Evolutionary conservation across 1,139 yeast genomes (phyloP), one percentile per base, ranked within the genome.

Genomic region (Kurtzmaniella quercitrusa): DNA sequence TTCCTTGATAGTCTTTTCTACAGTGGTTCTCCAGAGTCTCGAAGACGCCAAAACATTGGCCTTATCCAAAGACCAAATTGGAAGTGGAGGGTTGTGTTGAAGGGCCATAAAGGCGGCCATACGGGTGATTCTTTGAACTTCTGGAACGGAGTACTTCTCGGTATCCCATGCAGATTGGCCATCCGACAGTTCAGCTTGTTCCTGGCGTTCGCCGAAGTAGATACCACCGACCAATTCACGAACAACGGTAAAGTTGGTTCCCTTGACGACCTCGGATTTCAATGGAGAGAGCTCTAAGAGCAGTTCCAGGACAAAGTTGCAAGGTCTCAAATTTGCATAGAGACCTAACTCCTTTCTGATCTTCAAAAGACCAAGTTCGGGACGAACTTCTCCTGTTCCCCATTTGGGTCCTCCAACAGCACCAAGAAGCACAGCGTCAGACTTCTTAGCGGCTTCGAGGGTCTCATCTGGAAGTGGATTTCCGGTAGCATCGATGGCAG

Each of bases 351-450:
- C 98, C 66, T 93, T 93, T 68, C 98, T 81, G 64, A 93, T 91
- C 70, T 90, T 79, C 53, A 93, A 77, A 56, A 93, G 77, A 48
- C 98, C 98, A 68, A 89, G 98, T 67, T 93, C 98, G 41, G 98
- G 98, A 70, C 98, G 83, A 41, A 93, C 97, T 14, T 77, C 59
- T 25, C 93, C 97, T 33, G 97, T 87, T 31, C 95, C 94, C 98
- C 98, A 93, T 68, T 93, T 93, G 48, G 98, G 98, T 25, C 98
- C 98, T 51, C 98, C 98, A 23, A 93, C 98, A 5, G 98, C 97
- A 51, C 98, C 98, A 47, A 93, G 75, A 50, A 93, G 72, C 16
- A 93, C 96, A 33, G 98, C 98, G 62, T 93, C 95, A 1, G 98
- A 85, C 39, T 69, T 68, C 66, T 87, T 90, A 41, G 98, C 81